Evolutionary conservation across 306 rosid species (phyloP), one percentile per base, ranked within the genome.

Genomic region (Datisca glomerata): DNA sequence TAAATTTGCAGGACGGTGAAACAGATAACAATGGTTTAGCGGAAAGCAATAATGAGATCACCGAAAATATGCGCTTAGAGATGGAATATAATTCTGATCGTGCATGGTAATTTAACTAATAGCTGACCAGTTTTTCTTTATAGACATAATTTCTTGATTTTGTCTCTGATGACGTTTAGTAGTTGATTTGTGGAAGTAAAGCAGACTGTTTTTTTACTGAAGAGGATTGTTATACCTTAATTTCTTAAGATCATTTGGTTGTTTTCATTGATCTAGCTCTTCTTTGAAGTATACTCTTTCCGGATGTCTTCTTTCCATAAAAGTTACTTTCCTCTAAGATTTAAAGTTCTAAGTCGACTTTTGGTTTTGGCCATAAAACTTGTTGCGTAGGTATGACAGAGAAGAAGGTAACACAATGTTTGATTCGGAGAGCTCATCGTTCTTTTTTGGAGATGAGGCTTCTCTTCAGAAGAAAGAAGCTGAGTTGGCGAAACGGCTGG

Each of bases 391-490:
- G 97, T 89, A 89, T 54, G 97, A 89, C 64, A 77, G 91, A 68
- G 97, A 89, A 65, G 97, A 89, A 68, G 97, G 95, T 33, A 83
- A 73, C 59, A 69, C 93, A 40, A 40, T 71, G 83, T 83, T 55
- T 42, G 95, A 89, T 56, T 49, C 76, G 0, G 97, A 89, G 64
- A 78, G 66, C 63, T 72, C 97, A 5, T 76, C 94, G 6, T 34
- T 64, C 42, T 89, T 77, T 61, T 72, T 80, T 29, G 97, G 93
- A 39, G 93, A 89, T 4, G 97, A 83, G 43, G 86, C 86, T 70
- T 70, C 95, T 21, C 68, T 79, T 61, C 91, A 89, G 78, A 89
- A 89, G 76, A 89, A 83, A 69, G 97, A 89, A 72, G 95, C 95
- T 13, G 97, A 89, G 67, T 63, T 89, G 67, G 94, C 97, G 46